These are phyloP conservation scores for Aspergillus ellipticus DNA, from an alignment of 495 filamentous ascomycete species.

Conservation along the genomic window DNA sequence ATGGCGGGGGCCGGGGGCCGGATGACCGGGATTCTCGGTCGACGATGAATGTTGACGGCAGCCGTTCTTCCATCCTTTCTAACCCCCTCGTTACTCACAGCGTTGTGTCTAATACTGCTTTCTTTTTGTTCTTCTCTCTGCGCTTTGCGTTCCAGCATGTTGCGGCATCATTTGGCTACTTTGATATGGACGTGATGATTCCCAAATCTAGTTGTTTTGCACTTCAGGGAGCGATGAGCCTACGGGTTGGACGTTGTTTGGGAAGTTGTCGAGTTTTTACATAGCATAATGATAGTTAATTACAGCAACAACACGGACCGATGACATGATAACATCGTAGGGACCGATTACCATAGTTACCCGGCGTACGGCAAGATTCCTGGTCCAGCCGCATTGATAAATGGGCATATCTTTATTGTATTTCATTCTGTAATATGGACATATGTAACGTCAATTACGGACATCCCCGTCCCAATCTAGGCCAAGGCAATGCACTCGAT, in stretches of 20 bases:
- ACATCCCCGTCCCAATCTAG: slow-evolving; percentile 13
- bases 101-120: slow-evolving; percentile 7
- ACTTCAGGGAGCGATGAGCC: background rate
- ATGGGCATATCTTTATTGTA: too few species aligned
- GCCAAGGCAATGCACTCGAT: slow-evolving; percentile 80
- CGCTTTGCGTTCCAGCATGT: slow-evolving; percentile 13
- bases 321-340: background rate
- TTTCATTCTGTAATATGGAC: too few species aligned
- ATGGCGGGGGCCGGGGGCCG: slow-evolving; percentile 61
- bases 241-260: background rate
- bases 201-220: background rate
- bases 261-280: background rate
- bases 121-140: background rate
- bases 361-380: too few species aligned
- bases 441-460: background rate
- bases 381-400: too few species aligned
- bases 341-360: background rate
- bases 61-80: slow-evolving; percentile 11
- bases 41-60: slow-evolving; percentile 27
- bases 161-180: background rate
- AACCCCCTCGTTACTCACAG: slow-evolving; percentile 13
- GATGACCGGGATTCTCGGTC: slow-evolving; percentile 55
- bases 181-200: slow-evolving; percentile 6
- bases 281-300: slow-evolving; percentile 4
- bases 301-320: background rate